Percentiles rank a stretch among this genome's conserved stretches.
These are phyloP conservation scores for Mikania micrantha DNA, from an alignment of 129 eudicot genomes.

Conservation along the genomic window DNA sequence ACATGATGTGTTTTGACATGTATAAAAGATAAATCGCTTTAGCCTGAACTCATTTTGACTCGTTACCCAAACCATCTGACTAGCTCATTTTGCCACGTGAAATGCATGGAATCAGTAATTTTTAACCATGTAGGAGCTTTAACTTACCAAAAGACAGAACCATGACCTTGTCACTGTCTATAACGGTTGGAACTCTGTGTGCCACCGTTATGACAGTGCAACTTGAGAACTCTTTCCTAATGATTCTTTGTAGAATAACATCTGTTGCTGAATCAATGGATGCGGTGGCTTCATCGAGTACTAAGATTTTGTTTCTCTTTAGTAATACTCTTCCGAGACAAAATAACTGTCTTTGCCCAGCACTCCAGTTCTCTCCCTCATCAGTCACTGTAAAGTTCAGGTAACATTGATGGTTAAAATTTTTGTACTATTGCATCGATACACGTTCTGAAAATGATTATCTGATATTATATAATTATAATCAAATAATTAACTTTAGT, in stretches of 20 bases:
- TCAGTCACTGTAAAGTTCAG: slow-evolving; percentile 17
- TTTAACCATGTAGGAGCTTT: neutral
- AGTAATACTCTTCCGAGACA: slow-evolving; percentile 73
- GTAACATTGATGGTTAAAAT: neutral
- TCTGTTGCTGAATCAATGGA: slow-evolving; percentile 77
- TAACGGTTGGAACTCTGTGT: slow-evolving; percentile 76
- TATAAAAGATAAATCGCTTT: neutral
- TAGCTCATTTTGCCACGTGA: neutral
- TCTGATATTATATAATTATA: neutral
- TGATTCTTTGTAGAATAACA: slow-evolving; percentile 52
- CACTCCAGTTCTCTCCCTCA: slow-evolving; percentile 84
- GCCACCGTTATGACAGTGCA: slow-evolving; percentile 80
- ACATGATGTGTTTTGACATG: neutral
- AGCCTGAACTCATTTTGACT: neutral
- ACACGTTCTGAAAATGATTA: neutral
- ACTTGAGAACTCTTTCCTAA: slow-evolving; percentile 47
- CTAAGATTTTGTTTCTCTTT: slow-evolving; percentile 48
- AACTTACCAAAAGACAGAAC: slow-evolving; percentile 62
- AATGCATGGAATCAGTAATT: neutral
- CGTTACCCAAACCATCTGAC: neutral
- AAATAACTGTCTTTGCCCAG: slow-evolving; percentile 70
- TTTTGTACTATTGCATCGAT: neutral
- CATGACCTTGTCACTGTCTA: slow-evolving; percentile 80
- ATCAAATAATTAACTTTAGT: neutral
- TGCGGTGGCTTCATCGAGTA: slow-evolving; percentile 94